A percentile compares a stretch with the other conserved stretches of the same genome.
Evolutionary conservation across 2,329 filamentous ascomycete species (phyloP).

Genomic region (Colletotrichum abscissum): DNA sequence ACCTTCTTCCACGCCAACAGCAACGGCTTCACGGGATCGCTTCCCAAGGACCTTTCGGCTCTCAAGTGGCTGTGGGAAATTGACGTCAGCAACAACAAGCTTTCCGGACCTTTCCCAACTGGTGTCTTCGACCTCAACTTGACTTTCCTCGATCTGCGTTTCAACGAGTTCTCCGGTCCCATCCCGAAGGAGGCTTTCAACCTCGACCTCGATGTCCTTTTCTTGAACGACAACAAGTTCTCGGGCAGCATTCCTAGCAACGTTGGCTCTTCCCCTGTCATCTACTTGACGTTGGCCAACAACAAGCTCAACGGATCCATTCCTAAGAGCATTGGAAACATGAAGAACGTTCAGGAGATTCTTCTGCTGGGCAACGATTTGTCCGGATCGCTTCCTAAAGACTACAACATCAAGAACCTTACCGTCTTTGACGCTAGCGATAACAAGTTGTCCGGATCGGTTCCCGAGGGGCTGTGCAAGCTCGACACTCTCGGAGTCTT

Average conservation of each 20-base stretch:
- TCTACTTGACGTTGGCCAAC: conserved; percentile 2
- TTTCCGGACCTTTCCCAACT: conserved; percentile 1
- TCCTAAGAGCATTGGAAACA: neutral
- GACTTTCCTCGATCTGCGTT: conserved; percentile 5
- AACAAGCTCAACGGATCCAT: conserved; percentile 9
- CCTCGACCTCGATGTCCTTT: conserved; percentile 10
- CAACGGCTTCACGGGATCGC: conserved; percentile 13
- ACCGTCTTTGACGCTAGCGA: conserved; percentile 19
- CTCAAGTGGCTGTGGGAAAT: conserved; percentile 14
- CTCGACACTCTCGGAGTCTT: neutral
- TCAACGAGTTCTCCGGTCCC: conserved; percentile 12
- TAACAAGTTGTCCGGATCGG: conserved; percentile 7
- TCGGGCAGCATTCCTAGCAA: conserved; percentile 10
- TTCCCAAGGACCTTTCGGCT: conserved; percentile 11
- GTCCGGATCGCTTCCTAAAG: conserved; percentile 1
- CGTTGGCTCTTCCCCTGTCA: conserved; percentile 2
- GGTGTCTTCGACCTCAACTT: neutral
- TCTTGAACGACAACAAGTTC: conserved; percentile 23
- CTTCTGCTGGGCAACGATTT: conserved; percentile 8
- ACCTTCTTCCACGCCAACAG: conserved; percentile 18
- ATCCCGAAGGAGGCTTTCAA: conserved; percentile 3
- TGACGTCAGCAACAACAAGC: conserved; percentile 6
- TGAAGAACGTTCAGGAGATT: conserved; percentile 3
- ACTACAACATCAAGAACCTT: neutral
- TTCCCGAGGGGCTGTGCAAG: conserved; percentile 11